Conservation (phyloP, 495 filamentous ascomycete genomes). For the Neurospora cerealis region DNA sequence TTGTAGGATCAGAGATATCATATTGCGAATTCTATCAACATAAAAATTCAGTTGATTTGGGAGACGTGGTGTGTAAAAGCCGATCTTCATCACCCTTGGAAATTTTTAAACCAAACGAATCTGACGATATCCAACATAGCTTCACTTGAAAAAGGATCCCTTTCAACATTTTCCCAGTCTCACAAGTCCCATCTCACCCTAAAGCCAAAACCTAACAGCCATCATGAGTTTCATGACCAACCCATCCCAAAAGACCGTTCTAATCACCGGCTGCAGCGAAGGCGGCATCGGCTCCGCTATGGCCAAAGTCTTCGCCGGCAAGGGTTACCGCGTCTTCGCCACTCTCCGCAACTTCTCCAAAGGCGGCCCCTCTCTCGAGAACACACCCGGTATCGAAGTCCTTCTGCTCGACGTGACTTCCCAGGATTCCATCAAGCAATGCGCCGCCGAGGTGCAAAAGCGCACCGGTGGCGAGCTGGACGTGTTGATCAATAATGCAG, state of each 20-base stretch:
- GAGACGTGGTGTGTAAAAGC: neutral
- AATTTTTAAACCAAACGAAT: neutral
- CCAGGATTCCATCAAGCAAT: slow-evolving; percentile 25
- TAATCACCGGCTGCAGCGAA: slow-evolving; percentile 40
- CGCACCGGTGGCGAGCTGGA: slow-evolving; percentile 33
- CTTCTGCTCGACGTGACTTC: slow-evolving; percentile 41
- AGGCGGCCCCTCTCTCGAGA: slow-evolving; percentile 23
- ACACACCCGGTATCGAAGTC: slow-evolving; percentile 30
- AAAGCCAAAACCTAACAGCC: neutral
- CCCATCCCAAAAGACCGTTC: slow-evolving; percentile 5
- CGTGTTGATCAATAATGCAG: slow-evolving; percentile 48
- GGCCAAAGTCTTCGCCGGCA: slow-evolving; percentile 33
- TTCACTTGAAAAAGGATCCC: neutral
- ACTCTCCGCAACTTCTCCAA: slow-evolving; percentile 39
- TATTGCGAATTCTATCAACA: neutral
- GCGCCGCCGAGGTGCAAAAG: slow-evolving; percentile 15
- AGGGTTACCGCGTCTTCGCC: slow-evolving; percentile 46
- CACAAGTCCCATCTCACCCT: neutral
- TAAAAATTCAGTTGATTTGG: neutral
- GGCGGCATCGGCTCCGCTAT: slow-evolving; percentile 48
- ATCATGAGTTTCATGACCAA: neutral
- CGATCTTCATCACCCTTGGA: neutral
- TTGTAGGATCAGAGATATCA: neutral
- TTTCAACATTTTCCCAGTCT: neutral
- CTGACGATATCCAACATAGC: neutral